Evolutionary conservation across 108 stramenopile species (phyloP), one percentile per base, ranked within the genome.

Genomic region (Phaeodactylum tricornutum): DNA sequence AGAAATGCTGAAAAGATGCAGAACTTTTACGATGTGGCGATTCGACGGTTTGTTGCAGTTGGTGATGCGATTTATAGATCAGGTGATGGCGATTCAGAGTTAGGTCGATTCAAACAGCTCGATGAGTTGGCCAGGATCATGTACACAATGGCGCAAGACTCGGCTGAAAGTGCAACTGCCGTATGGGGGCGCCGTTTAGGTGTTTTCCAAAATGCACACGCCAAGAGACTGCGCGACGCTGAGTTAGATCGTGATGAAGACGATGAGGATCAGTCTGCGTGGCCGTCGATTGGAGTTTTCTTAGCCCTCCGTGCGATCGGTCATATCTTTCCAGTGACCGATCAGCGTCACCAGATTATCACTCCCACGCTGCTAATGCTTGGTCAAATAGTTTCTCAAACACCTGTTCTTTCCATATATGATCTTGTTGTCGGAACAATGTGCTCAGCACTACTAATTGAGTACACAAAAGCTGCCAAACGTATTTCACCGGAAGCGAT

Each of bases 21-120:
- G 59, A 93, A 94, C 45, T 95, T 91, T 55, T 95, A 94, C 50
- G 87, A 89, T 41, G 87, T 97, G 0, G 75, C 95, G 35, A 54
- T 95, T 33, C 75, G 87, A 27, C 69, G 93, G 43, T 97, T 94
- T 44, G 68, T 86, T 21, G 84, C 78, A 2, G 81, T 93, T n/a
- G 87, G 87, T 23, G 85, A 89, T 48, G 84, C 85, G 8, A 79
- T 86, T 29, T 70, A 64, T 35, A 45, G 46, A 30, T 70, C 73
- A 22, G 89, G 89, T 6, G 66, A 75, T 45, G 89, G 84, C n/a
- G 89, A 83, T 1, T 49, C 54, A 8, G 81, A 77, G 47, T 65
- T 87, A 23, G 84, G 71, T 26, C 66, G 84, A 17, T 79, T 71
- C 43, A 64, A 77, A 17, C 84, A 91, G 62, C 57, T 89, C 8